These are phyloP conservation scores for Penicillium angulare DNA, from an alignment of 495 filamentous ascomycete genomes.

Conservation along the genomic window DNA sequence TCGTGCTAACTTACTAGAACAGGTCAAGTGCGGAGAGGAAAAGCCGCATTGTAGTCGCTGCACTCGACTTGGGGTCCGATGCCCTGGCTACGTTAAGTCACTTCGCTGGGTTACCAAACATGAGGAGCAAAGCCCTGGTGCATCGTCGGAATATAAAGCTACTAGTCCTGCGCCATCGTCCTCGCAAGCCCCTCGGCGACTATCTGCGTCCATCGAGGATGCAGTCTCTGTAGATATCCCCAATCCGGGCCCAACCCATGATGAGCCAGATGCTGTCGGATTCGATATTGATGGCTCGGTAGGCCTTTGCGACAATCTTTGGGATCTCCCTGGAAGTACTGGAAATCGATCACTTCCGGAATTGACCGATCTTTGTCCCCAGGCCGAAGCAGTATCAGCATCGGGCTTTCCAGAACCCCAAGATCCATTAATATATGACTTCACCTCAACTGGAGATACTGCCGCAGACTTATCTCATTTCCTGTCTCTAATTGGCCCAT, in stretches of 20 bases:
- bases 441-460: slow-evolving; percentile 24
- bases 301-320: slow-evolving; percentile 32
- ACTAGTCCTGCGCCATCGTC: slow-evolving; percentile 10
- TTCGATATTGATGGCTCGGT: slow-evolving; percentile 21
- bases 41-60: slow-evolving; percentile 53
- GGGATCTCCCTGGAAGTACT: slow-evolving; percentile 33
- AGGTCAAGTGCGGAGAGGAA: slow-evolving; percentile 59
- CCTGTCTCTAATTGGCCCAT: slow-evolving; percentile 28
- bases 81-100: slow-evolving; percentile 53
- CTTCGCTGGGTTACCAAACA: slow-evolving; percentile 57
- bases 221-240: slow-evolving; percentile 7
- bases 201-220: background rate
- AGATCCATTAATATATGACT: slow-evolving; percentile 22
- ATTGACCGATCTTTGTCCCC: slow-evolving; percentile 32
- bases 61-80: slow-evolving; percentile 45
- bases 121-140: slow-evolving; percentile 21
- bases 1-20: slow-evolving; percentile 4
- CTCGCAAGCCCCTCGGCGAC: slow-evolving; percentile 3
- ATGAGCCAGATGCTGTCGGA: slow-evolving; percentile 3
- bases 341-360: slow-evolving; percentile 33
- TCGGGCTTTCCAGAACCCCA: slow-evolving; percentile 16
- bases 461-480: slow-evolving; percentile 29
- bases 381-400: slow-evolving; percentile 15
- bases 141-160: slow-evolving; percentile 12
- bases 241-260: background rate